Evolutionary conservation across 1,284 basidiomycete species (phyloP).

Genomic region (Amylostereum areolatum): DNA sequence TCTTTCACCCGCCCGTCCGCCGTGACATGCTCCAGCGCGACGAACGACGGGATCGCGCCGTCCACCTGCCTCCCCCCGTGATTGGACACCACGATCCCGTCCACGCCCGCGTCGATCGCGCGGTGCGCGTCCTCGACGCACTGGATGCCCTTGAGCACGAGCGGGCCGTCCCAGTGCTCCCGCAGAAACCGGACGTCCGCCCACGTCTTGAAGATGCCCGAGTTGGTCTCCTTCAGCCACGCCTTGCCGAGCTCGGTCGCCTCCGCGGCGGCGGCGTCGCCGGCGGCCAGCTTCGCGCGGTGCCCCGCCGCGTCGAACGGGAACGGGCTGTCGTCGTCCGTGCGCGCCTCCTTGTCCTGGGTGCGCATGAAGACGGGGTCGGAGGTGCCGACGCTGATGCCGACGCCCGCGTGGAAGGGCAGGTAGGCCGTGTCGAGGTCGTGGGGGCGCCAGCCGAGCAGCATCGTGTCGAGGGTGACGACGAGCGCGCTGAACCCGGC

Average conservation of each 20-base stretch:
- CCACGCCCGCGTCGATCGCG: conserved; percentile 57
- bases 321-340: conserved; percentile 40
- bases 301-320: conserved; percentile 49
- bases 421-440: conserved; percentile 55
- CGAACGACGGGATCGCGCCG: conserved; percentile 67
- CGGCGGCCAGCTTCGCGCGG: conserved; percentile 31
- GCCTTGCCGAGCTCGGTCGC: conserved; percentile 39
- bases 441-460: conserved; percentile 63
- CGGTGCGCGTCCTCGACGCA: conserved; percentile 60
- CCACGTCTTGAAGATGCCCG: conserved; percentile 57
- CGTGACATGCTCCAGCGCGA: conserved; percentile 60
- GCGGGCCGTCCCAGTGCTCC: conserved; percentile 63
- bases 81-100: conserved; percentile 79
- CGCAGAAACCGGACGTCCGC: conserved; percentile 57
- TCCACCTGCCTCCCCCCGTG: conserved; percentile 83
- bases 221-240: conserved; percentile 54
- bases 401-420: conserved; percentile 57
- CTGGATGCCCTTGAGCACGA: conserved; percentile 70
- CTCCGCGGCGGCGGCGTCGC: conserved; percentile 38
- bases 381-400: conserved; percentile 49
- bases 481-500: conserved; percentile 64
- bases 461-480: conserved; percentile 64
- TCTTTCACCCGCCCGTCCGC: conserved; percentile 48
- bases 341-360: conserved; percentile 35
- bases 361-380: conserved; percentile 70